phyloP scores from a whole-genome alignment of 495 filamentous ascomycete species.

The Penicillium pulvis region DNA sequence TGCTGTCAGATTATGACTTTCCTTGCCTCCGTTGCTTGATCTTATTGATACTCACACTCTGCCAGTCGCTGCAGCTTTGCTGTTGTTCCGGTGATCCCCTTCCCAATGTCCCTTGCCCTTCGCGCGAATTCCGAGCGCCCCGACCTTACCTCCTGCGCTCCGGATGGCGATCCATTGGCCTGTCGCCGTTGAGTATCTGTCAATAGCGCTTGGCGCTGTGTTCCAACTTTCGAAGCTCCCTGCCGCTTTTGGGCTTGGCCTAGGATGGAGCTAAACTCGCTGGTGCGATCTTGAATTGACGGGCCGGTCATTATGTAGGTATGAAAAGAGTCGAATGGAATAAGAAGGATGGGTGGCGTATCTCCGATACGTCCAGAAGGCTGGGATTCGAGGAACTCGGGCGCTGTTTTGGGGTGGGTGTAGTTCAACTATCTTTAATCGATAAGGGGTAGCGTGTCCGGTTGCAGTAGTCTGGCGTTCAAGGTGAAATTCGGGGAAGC shows the following conservation, averaged over 20 bases:
- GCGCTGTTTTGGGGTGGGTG: slow-evolving; percentile 6
- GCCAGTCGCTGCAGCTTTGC: slow-evolving; percentile 91
- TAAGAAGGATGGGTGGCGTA: not conserved
- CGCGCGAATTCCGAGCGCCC: slow-evolving; percentile 83
- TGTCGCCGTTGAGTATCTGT: slow-evolving; percentile 69
- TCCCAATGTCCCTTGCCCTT: slow-evolving; percentile 84
- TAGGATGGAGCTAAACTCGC: slow-evolving; percentile 90
- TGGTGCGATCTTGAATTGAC: slow-evolving; percentile 94
- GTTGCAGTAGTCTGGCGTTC: slow-evolving; percentile 16
- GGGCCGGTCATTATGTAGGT: slow-evolving; percentile 53
- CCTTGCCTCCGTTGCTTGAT: not conserved
- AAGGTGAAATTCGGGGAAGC: slow-evolving; percentile 3
- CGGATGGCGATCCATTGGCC: slow-evolving; percentile 63
- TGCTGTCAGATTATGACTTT: slow-evolving; percentile 12
- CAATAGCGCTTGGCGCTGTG: slow-evolving; percentile 81
- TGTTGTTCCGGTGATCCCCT: slow-evolving; percentile 89
- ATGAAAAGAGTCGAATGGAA: slow-evolving; percentile 2
- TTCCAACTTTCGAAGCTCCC: slow-evolving; percentile 65
- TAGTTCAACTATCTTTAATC: slow-evolving; percentile 16
- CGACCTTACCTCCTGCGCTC: slow-evolving; percentile 40
- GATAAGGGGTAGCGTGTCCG: slow-evolving; percentile 33
- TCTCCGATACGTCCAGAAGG: slow-evolving; percentile 9
- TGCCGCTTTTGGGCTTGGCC: slow-evolving; percentile 77
- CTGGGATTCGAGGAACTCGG: slow-evolving; percentile 5
- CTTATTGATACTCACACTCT: slow-evolving; percentile 58